Evolutionary conservation across 768 basidiomycete genomes (phyloP).

Genomic region (Mycena galericulata): DNA sequence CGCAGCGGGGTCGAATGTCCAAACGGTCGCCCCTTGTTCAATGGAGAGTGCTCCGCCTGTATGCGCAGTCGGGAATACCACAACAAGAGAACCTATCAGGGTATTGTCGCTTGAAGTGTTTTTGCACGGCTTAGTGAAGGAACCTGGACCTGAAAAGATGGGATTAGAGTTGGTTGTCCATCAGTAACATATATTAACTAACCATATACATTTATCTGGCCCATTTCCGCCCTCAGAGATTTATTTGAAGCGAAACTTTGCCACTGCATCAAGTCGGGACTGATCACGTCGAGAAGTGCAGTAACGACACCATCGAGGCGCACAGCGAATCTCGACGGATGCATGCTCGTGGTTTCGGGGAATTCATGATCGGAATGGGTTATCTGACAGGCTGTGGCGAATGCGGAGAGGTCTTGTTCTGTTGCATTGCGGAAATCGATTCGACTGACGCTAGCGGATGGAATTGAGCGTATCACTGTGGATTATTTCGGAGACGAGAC

Average conservation of each 20-base stretch:
- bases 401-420: neutral
- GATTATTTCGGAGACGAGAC: neutral
- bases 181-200: neutral
- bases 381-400: neutral
- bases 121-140: conserved; percentile 46
- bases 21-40: conserved; percentile 46
- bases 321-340: neutral
- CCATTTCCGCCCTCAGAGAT: neutral
- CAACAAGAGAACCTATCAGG: conserved; percentile 66
- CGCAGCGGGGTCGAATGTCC: conserved; percentile 52
- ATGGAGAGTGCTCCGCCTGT: conserved; percentile 59
- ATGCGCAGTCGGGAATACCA: conserved; percentile 61
- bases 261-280: neutral
- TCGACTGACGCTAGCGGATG: neutral
- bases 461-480: no score
- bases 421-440: neutral
- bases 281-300: neutral
- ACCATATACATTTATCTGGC: neutral
- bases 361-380: neutral
- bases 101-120: conserved; percentile 57
- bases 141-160: neutral
- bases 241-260: neutral
- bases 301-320: neutral
- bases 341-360: neutral
- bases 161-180: neutral